phyloP scores from a whole-genome alignment of 2,329 filamentous ascomycete species.

The Thelonectria rubi region DNA sequence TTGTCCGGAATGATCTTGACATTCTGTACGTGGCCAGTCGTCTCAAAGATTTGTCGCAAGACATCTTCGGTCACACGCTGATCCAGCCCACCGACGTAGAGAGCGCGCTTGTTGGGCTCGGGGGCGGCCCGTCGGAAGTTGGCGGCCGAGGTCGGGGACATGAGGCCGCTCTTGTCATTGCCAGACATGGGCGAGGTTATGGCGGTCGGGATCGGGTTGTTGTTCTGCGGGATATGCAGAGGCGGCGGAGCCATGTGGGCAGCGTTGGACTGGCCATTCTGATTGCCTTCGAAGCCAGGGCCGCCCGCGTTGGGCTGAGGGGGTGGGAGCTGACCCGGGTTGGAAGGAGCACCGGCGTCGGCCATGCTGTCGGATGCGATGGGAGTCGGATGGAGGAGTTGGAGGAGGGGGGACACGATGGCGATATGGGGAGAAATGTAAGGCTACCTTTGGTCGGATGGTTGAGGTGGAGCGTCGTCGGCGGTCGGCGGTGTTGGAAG shows the following conservation, averaged over 20 bases:
- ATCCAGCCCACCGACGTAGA: constrained; percentile 96
- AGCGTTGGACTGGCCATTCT: constrained; percentile 74
- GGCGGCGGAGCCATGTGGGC: constrained; percentile 89
- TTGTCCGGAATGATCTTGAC: constrained; percentile 99
- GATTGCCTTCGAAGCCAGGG: constrained; percentile 78
- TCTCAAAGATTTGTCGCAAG: constrained; percentile 97
- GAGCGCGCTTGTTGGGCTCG: constrained; percentile 96
- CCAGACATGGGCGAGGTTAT: constrained; percentile 88
- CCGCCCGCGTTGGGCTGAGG: constrained; percentile 74
- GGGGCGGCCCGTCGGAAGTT: constrained; percentile 91
- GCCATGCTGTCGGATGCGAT: constrained; percentile 68
- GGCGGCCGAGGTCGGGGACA: constrained; percentile 85
- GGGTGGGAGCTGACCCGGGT: constrained; percentile 72
- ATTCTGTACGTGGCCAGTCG: constrained; percentile 95
- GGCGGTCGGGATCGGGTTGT: constrained; percentile 91
- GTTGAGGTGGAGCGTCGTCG: constrained; percentile 42
- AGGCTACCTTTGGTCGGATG: constrained; percentile 43
- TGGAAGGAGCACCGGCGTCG: constrained; percentile 73
- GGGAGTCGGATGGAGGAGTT: constrained; percentile 28
- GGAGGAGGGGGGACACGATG: constrained; percentile 28
- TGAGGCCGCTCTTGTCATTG: constrained; percentile 69
- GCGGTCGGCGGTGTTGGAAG: constrained; percentile 42
- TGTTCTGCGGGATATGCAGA: constrained; percentile 95
- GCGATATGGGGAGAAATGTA: constrained; percentile 33
- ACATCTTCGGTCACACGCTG: constrained; percentile 96